phyloP scores from a whole-genome alignment of 768 basidiomycete genomes.

The Cyclocybe cylindracea region DNA sequence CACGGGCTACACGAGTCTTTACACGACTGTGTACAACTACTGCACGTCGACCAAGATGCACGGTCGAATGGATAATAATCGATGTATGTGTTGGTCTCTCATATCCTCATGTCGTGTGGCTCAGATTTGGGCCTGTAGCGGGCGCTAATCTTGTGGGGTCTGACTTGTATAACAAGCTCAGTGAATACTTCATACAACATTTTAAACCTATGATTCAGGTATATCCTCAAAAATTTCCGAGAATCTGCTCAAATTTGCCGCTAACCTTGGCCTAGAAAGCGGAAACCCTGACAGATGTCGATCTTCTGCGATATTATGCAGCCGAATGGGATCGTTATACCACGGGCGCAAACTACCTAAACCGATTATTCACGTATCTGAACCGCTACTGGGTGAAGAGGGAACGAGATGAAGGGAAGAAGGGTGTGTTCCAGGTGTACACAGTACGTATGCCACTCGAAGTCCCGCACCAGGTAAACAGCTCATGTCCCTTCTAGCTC shows the following conservation, averaged over 20 bases:
- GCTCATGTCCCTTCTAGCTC: constrained; percentile 49
- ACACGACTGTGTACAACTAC: constrained; percentile 98
- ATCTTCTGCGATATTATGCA: constrained; percentile 92
- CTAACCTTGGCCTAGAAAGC: constrained; percentile 56
- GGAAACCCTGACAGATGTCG: constrained; percentile 81
- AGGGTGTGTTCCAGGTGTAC: constrained; percentile 93
- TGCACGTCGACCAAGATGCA: constrained; percentile 91
- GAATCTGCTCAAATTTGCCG: constrained; percentile 11
- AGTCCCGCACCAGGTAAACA: not conserved
- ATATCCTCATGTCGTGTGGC: constrained; percentile 35
- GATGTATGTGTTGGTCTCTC: constrained; percentile 53
- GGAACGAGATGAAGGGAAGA: constrained; percentile 96
- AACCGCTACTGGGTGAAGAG: constrained; percentile 99
- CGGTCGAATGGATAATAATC: constrained; percentile 59
- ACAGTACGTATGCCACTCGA: constrained; percentile 59
- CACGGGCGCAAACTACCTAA: constrained; percentile 94
- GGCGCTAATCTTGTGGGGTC: constrained; percentile 98
- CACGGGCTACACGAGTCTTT: constrained; percentile 72
- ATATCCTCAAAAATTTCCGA: constrained; percentile 9
- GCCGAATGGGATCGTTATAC: constrained; percentile 96
- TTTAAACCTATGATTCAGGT: constrained; percentile 67
- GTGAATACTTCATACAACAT: constrained; percentile 85
- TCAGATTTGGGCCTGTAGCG: constrained; percentile 43
- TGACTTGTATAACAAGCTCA: constrained; percentile 94
- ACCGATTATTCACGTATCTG: constrained; percentile 95